phyloP scores from a whole-genome alignment of 2,329 filamentous ascomycete genomes.

The Coniochaeta sp. region DNA sequence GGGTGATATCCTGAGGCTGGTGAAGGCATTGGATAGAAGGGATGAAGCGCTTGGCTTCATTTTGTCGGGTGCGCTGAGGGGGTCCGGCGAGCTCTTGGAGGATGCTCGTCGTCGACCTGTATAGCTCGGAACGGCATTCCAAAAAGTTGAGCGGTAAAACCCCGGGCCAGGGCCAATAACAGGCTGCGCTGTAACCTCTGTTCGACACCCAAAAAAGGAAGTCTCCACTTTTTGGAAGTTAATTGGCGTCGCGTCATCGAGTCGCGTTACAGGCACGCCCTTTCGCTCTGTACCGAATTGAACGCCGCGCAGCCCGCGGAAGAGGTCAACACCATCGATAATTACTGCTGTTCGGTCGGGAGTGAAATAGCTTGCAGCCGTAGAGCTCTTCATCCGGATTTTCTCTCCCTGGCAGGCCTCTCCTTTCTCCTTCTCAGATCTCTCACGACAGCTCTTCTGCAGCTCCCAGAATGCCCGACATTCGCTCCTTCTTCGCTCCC shows the following conservation, averaged over 20 bases:
- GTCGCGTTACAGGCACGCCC: background rate
- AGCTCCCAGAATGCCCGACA: slow-evolving; percentile 66
- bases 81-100: slow-evolving; percentile 1
- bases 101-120: background rate
- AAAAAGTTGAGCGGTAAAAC: background rate
- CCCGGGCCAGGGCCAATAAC: slow-evolving; percentile 3
- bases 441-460: background rate
- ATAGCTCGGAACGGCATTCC: background rate
- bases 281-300: background rate
- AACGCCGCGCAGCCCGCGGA: background rate
- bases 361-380: background rate
- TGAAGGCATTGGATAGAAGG: slow-evolving; percentile 42
- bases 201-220: background rate
- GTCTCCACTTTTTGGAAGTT: background rate
- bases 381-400: background rate
- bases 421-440: background rate
- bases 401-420: background rate
- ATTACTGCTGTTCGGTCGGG: background rate
- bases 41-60: slow-evolving; percentile 38
- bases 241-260: background rate
- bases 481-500: slow-evolving; percentile 81
- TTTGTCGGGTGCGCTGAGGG: slow-evolving; percentile 4
- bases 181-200: background rate
- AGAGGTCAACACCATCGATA: background rate
- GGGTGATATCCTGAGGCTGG: slow-evolving; percentile 37